These are phyloP conservation scores for Rubia balearica DNA, from an alignment of 305 asterid genomes.

Conservation along the genomic window DNA sequence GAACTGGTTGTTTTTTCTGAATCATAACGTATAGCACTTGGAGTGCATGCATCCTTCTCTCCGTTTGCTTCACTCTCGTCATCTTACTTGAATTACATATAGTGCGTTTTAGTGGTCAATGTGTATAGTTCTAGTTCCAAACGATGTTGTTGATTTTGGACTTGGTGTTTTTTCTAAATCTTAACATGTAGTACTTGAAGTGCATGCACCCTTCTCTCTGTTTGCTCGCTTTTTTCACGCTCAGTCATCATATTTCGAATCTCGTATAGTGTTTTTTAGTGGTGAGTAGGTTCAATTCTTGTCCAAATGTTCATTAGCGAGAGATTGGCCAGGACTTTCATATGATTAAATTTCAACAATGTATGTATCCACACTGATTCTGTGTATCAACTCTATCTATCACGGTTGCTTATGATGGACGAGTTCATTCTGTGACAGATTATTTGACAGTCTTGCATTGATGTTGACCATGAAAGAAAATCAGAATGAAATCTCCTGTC, in stretches of 20 bases:
- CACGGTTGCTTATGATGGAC: constrained; percentile 16
- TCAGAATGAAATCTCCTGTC: constrained; percentile 13
- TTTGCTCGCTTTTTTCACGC: background rate
- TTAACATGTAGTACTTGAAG: background rate
- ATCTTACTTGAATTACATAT: background rate
- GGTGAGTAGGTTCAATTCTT: background rate
- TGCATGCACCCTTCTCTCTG: background rate
- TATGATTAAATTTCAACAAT: background rate
- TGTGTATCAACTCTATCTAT: background rate
- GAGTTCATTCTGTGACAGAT: constrained; percentile 38
- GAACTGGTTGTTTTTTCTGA: background rate
- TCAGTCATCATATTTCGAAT: background rate
- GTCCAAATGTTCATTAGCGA: background rate
- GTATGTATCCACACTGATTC: constrained; percentile 8
- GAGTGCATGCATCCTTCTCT: background rate
- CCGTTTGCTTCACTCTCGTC: background rate
- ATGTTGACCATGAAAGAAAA: constrained; percentile 47
- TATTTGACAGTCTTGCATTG: constrained; percentile 31
- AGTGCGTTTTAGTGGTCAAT: background rate
- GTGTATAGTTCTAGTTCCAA: background rate
- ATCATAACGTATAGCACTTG: background rate
- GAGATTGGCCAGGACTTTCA: background rate
- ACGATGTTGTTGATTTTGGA: background rate
- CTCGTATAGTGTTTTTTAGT: background rate
- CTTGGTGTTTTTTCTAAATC: background rate